Evolutionary conservation across 768 basidiomycete genomes (phyloP), one percentile per base, ranked within the genome.

Genomic region (Filobasidium floriforme): DNA sequence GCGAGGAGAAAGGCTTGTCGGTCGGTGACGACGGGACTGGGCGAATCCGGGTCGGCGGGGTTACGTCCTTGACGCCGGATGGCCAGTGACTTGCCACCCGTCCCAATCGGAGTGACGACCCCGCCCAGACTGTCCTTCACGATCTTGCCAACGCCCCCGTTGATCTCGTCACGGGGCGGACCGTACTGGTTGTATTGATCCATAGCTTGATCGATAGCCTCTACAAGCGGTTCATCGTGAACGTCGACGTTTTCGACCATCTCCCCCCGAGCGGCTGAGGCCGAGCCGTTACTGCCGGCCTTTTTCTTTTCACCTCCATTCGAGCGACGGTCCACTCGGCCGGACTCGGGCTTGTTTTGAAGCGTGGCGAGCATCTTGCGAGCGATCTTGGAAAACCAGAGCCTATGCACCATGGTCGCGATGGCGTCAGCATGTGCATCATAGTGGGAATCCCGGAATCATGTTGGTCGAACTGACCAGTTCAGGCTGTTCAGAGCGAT

Each of bases 401-500:
- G 63, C 72, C 61, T 62, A 41, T 43, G 14, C 3, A 29, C 26
- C 4, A 60, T 29, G 59, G 18, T 15, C 14, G 59, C 18, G 6
- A 10, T 5, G 28, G 28, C 7, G 46, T 49, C 46, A 49, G 14
- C 22, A 22, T 26, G 18, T n/a, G n/a, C n/a, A n/a, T n/a, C n/a
- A n/a, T n/a, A n/a, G n/a, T n/a, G n/a, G n/a, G n/a, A n/a, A n/a
- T n/a, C n/a, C n/a, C 14, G 5, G n/a, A 28, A 5, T 18, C 6
- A 19, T 37, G 4, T 22, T 2, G n/a, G 24, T 19, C 5, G 60
- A 10, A 37, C 61, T 62, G 7, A 82, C 82, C 86, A 86, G 76
- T 92, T 93, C 26, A 93, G 80, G 3, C 81, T 80, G 71, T 90
- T 86, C 11, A 92, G 80, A 41, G 85, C 72, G 41, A 88, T 65